These are phyloP conservation scores for Paraglomus brasilianum DNA, from an alignment of 192 early-diverging fungal species.

Conservation along the genomic window DNA sequence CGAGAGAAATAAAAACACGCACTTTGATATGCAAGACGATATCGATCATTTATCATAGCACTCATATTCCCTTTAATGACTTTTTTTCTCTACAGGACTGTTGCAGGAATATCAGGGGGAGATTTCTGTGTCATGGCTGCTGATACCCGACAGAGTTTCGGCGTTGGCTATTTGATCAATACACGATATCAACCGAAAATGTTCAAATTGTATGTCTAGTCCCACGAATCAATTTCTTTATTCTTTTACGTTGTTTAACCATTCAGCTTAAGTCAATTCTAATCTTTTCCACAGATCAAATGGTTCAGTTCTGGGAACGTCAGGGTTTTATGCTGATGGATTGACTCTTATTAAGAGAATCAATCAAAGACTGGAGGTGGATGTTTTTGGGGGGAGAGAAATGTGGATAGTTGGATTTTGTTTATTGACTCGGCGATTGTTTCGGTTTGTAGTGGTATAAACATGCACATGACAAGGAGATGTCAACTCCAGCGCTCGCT, in stretches of 20 bases:
- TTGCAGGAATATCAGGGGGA: conserved; percentile 89
- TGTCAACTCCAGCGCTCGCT: conserved; percentile 82
- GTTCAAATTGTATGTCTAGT: conserved; percentile 63
- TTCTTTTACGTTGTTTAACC: background rate
- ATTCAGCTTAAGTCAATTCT: background rate
- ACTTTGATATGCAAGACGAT: too few relatives aligned
- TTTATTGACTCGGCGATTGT: background rate
- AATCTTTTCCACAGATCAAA: conserved; percentile 57
- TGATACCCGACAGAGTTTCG: conserved; percentile 85
- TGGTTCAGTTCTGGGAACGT: conserved; percentile 77
- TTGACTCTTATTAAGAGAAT: conserved; percentile 80
- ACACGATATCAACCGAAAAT: conserved; percentile 91
- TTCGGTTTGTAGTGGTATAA: conserved; percentile 72
- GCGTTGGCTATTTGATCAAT: conserved; percentile 91
- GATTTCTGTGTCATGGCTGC: conserved; percentile 94
- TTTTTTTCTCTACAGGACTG: conserved; percentile 54
- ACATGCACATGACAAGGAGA: conserved; percentile 86
- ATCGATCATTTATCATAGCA: background rate
- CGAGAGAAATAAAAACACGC: too few relatives aligned
- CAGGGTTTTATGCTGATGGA: conserved; percentile 88
- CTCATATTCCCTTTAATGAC: background rate
- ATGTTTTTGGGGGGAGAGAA: background rate
- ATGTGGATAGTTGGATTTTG: background rate
- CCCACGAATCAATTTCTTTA: too few relatives aligned
- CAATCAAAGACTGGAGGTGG: conserved; percentile 83